These are phyloP conservation scores for Entoloma clypeatum DNA, from an alignment of 1,284 basidiomycete genomes.

Conservation along the genomic window DNA sequence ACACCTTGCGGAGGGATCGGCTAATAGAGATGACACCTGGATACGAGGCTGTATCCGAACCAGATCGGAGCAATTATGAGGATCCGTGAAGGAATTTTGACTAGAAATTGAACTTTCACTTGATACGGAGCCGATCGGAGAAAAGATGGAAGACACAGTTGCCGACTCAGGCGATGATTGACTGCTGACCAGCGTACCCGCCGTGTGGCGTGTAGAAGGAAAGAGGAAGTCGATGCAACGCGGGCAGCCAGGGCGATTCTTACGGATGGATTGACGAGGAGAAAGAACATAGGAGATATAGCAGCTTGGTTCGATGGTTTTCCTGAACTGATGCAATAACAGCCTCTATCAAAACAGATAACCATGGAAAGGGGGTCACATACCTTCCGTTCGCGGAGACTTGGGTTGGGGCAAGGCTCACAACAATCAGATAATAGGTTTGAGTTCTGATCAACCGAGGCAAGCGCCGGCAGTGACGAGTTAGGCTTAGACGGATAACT, in stretches of 20 bases:
- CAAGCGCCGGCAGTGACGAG: too few relatives aligned
- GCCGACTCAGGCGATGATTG: conserved; percentile 39
- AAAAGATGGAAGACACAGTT: conserved; percentile 32
- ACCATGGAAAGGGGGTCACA: too few relatives aligned
- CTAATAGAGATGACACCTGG: conserved; percentile 51
- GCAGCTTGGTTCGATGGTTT: conserved; percentile 18
- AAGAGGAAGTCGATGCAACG: conserved; percentile 5
- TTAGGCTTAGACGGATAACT: too few relatives aligned
- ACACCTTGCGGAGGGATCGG: conserved; percentile 49
- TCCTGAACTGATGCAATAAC: conserved; percentile 16
- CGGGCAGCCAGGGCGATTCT: conserved; percentile 9
- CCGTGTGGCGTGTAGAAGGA: background rate
- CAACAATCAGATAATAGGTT: conserved; percentile 9
- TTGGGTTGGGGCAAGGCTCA: conserved; percentile 9
- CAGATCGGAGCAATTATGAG: conserved; percentile 32
- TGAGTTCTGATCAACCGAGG: too few relatives aligned
- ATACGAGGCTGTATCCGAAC: conserved; percentile 44
- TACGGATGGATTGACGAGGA: conserved; percentile 20
- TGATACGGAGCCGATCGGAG: conserved; percentile 29
- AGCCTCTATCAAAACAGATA: conserved; percentile 14
- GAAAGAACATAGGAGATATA: conserved; percentile 22
- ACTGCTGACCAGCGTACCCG: conserved; percentile 21
- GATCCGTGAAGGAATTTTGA: conserved; percentile 32
- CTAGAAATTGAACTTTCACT: conserved; percentile 40
- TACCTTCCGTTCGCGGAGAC: conserved; percentile 16